phyloP scores from a whole-genome alignment of 2,329 filamentous ascomycete genomes.

The Fusarium citri region DNA sequence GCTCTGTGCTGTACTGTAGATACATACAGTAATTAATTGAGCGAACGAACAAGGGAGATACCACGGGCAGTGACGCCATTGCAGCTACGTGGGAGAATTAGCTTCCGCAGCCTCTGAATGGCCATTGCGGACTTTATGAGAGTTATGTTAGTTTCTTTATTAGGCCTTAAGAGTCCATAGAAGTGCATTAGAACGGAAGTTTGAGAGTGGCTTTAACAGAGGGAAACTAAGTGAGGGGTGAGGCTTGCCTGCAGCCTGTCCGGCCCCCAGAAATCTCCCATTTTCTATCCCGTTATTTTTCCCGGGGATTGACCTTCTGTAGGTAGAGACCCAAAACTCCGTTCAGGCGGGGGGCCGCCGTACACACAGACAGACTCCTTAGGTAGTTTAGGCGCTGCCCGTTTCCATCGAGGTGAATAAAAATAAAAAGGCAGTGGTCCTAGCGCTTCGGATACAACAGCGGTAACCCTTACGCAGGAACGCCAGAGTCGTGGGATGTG shows the following conservation, averaged over 20 bases:
- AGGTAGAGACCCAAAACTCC: not conserved
- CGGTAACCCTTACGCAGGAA: slow-evolving; percentile 49
- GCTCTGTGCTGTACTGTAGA: not conserved
- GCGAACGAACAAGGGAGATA: slow-evolving; percentile 14
- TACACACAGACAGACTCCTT: not conserved
- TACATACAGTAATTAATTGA: not conserved
- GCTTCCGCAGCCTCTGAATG: slow-evolving; percentile 13
- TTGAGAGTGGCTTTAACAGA: slow-evolving; percentile 31
- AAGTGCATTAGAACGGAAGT: slow-evolving; percentile 6
- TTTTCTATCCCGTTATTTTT: slow-evolving; percentile 28
- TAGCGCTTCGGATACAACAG: slow-evolving; percentile 38
- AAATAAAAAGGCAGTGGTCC: slow-evolving; percentile 21
- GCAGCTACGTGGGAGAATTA: slow-evolving; percentile 6
- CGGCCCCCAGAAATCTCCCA: slow-evolving; percentile 18
- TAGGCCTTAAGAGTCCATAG: slow-evolving; percentile 5
- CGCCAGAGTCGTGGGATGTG: slow-evolving; percentile 44
- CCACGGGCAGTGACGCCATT: slow-evolving; percentile 20
- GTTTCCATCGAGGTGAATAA: slow-evolving; percentile 1
- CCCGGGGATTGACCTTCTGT: not conserved
- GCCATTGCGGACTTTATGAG: slow-evolving; percentile 4
- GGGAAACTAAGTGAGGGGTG: slow-evolving; percentile 16
- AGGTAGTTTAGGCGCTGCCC: not conserved
- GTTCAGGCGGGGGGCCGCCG: slow-evolving; percentile 5
- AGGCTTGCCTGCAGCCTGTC: slow-evolving; percentile 12
- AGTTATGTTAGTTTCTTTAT: slow-evolving; percentile 16